Evolutionary conservation across 768 basidiomycete genomes (phyloP).

Genomic region (Hygrocybe coccinea): DNA sequence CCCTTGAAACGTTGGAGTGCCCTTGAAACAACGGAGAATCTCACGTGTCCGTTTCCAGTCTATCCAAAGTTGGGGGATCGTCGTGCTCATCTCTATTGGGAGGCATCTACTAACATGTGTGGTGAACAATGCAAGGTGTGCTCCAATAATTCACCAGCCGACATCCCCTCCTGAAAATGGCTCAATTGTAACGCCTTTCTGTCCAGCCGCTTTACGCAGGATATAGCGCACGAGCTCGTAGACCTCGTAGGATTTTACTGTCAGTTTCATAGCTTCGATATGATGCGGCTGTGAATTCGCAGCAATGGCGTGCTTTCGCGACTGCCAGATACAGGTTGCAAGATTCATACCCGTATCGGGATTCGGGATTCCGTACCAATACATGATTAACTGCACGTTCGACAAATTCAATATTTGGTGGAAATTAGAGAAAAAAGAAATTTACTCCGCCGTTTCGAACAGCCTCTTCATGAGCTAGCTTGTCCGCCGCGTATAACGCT

Average conservation of each 20-base stretch:
- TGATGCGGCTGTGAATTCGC: constrained; percentile 81
- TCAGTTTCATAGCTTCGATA: constrained; percentile 75
- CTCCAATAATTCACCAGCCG: constrained; percentile 51
- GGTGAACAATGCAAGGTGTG: too few species aligned
- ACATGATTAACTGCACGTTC: constrained; percentile 78
- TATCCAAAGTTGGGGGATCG: too few species aligned
- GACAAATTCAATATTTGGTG: too few species aligned
- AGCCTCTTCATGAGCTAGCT: constrained; percentile 87
- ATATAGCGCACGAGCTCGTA: constrained; percentile 76
- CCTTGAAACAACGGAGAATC: too few species aligned
- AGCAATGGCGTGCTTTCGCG: constrained; percentile 73
- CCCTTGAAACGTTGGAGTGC: too few species aligned
- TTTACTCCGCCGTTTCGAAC: constrained; percentile 79
- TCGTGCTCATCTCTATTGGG: too few species aligned
- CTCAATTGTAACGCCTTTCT: constrained; percentile 50
- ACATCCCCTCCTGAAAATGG: constrained; percentile 61
- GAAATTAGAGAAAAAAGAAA: constrained; percentile 9
- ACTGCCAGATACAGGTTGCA: constrained; percentile 95
- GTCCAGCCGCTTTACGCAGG: constrained; percentile 62
- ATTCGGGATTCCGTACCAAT: constrained; percentile 91
- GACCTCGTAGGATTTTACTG: constrained; percentile 68
- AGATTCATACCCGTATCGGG: constrained; percentile 76
- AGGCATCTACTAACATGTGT: too few species aligned
- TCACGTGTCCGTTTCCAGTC: too few species aligned
- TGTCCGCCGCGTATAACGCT: constrained; percentile 86